Evolutionary conservation across 768 basidiomycete species (phyloP), one percentile per base, ranked within the genome.

Genomic region (Suillus sp.): DNA sequence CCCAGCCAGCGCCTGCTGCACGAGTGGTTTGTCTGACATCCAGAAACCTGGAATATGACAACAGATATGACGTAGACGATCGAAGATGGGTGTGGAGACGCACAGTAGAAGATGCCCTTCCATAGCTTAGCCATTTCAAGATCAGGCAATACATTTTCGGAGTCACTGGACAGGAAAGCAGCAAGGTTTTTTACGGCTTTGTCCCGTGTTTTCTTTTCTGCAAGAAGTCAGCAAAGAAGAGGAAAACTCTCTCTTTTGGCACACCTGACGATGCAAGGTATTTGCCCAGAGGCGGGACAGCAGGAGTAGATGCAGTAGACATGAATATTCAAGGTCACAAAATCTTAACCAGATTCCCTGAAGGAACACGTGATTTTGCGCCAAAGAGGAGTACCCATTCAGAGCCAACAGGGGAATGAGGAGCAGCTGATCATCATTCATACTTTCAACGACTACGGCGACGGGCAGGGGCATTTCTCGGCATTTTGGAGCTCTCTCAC

Each of bases 11-110:
- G 88, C 89, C 73, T 99, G 96, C 73, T 99, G 96, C 9, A 98
- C 92, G 10, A 96, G 83, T 4, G 96, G 96, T 73, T 99, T 99
- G 78, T 99, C 96, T 11, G 96, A 98, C 95, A 98, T 98, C 96
- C 96, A 99, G 78, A 95, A 99, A 73, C 96, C 96, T 97, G 45
- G 5, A 3, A 34, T 0, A 45, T 34, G 63, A 42, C 16, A 8
- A 69, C 63, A 66, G 42, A 8, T n/a, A 35, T 60, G 55, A 47
- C 4, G 18, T 9, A 0, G 18, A 51, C 32, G 37, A 20, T 4
- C 37, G 53, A 32, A 3, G 38, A 25, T 32, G 27, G 6, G 48
- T 30, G 22, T 27, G 16, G 45, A 38, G 6, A 76, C 87, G 67
- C 66, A 95, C 96, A 97, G 76, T 96, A 99, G 75, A 96, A 99